Conservation (phyloP, 208 protist genomes). For the Acanthamoeba lenticulata region DNA sequence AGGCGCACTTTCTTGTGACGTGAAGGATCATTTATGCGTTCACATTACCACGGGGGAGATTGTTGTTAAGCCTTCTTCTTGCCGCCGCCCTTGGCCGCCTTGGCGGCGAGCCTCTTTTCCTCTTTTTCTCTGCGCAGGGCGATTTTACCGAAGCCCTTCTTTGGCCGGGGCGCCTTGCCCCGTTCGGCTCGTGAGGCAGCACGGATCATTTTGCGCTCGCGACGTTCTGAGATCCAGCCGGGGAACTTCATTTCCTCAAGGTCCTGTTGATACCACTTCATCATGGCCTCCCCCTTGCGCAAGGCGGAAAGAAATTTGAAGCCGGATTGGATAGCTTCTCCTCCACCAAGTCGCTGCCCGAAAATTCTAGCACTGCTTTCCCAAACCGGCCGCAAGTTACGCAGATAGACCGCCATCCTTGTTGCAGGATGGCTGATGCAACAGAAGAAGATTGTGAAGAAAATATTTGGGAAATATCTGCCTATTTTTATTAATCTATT, state of each 20-base stretch:
- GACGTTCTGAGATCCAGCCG: background rate
- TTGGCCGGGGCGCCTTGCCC: constrained; percentile 32
- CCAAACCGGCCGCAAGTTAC: background rate
- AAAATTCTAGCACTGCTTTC: constrained; percentile 23
- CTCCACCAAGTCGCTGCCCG: background rate
- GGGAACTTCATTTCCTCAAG: constrained; percentile 43
- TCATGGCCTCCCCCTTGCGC: constrained; percentile 33
- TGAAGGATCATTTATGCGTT: background rate
- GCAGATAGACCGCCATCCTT: constrained; percentile 33
- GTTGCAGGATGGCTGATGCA: background rate
- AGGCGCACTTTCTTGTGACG: background rate
- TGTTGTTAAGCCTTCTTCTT: constrained; percentile 53
- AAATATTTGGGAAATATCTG: no score
- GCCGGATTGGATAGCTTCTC: background rate
- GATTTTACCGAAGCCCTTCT: constrained; percentile 52
- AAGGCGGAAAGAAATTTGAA: background rate
- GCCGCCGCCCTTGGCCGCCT: constrained; percentile 32
- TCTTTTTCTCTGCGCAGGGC: constrained; percentile 42
- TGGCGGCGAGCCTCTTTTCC: constrained; percentile 64
- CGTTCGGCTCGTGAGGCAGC: background rate
- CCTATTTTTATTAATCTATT: no score
- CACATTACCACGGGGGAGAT: background rate
- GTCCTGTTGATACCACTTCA: constrained; percentile 37
- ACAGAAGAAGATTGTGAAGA: no score
- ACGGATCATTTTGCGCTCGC: background rate